phyloP scores from a whole-genome alignment of 495 filamentous ascomycete species.

The Annulohypoxylon bovei region DNA sequence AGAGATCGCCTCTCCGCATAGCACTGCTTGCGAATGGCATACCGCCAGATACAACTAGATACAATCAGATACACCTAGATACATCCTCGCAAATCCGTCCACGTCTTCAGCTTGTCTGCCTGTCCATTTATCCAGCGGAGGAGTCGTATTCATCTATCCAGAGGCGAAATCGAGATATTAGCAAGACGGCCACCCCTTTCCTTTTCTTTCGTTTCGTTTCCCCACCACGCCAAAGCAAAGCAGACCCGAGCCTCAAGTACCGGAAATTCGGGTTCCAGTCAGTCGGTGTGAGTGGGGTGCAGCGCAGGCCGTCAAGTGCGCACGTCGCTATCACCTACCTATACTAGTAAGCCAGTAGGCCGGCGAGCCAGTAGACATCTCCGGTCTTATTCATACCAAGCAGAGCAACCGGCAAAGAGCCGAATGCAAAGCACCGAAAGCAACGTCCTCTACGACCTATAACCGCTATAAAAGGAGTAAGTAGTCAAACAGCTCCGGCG shows the following conservation, averaged over 20 bases:
- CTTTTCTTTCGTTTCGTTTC: too few species aligned
- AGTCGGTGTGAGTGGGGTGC: neutral
- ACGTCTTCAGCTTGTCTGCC: slow-evolving; percentile 1
- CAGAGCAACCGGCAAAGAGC: neutral
- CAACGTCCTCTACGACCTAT: neutral
- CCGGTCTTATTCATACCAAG: too few species aligned
- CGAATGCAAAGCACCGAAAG: neutral
- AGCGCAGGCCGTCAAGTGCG: neutral
- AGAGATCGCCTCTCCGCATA: slow-evolving; percentile 16
- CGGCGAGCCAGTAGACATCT: neutral
- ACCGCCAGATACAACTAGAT: neutral
- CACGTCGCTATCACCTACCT: neutral
- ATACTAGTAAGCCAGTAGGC: neutral
- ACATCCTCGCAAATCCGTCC: neutral
- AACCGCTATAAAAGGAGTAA: neutral
- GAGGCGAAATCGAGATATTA: neutral
- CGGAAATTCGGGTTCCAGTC: neutral
- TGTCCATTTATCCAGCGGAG: neutral
- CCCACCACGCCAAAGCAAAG: neutral
- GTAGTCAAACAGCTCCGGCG: neutral
- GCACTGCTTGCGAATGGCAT: neutral
- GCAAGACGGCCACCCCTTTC: neutral
- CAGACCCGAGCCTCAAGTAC: slow-evolving; percentile 3
- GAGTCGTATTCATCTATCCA: neutral
- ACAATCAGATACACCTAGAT: neutral